Percentiles rank a stretch among this genome's conserved stretches.
phyloP scores from a whole-genome alignment of 1,284 basidiomycete genomes.

The Coniferiporia weirii region DNA sequence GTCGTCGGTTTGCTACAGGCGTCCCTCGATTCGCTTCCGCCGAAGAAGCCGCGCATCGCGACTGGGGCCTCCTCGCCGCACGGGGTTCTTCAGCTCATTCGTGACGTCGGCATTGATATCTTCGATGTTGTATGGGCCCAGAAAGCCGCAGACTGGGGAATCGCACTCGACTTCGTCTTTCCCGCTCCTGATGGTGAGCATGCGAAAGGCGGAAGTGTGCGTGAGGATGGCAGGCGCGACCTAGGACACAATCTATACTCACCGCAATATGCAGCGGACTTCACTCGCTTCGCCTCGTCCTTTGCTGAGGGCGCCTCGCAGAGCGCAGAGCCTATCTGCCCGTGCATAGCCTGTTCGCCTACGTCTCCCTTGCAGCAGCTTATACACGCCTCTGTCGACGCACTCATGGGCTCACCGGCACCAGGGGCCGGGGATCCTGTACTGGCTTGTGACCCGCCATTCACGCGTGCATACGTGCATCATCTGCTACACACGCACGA shows the following conservation, averaged over 20 bases:
- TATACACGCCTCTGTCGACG: slow-evolving; percentile 47
- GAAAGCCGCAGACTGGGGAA: slow-evolving; percentile 55
- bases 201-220: not conserved
- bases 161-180: slow-evolving; percentile 74
- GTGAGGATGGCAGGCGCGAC: slow-evolving; percentile 30
- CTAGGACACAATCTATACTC: slow-evolving; percentile 73
- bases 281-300: slow-evolving; percentile 43
- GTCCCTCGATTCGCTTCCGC: slow-evolving; percentile 51
- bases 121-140: slow-evolving; percentile 72
- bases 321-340: slow-evolving; percentile 34
- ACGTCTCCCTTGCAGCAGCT: slow-evolving; percentile 31
- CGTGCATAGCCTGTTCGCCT: slow-evolving; percentile 63
- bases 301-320: slow-evolving; percentile 29
- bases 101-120: slow-evolving; percentile 63
- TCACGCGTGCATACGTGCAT: slow-evolving; percentile 69
- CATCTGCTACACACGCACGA: slow-evolving; percentile 83
- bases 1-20: slow-evolving; percentile 43
- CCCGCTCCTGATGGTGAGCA: slow-evolving; percentile 36
- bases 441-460: slow-evolving; percentile 28
- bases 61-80: slow-evolving; percentile 62
- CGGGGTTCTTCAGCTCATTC: slow-evolving; percentile 61
- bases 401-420: slow-evolving; percentile 1
- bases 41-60: slow-evolving; percentile 54
- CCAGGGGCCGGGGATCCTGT: slow-evolving; percentile 20
- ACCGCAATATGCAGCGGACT: slow-evolving; percentile 51